These are phyloP conservation scores for Pythium aphanidermatum DNA, from an alignment of 352 stramenopile species.

Conservation along the genomic window DNA sequence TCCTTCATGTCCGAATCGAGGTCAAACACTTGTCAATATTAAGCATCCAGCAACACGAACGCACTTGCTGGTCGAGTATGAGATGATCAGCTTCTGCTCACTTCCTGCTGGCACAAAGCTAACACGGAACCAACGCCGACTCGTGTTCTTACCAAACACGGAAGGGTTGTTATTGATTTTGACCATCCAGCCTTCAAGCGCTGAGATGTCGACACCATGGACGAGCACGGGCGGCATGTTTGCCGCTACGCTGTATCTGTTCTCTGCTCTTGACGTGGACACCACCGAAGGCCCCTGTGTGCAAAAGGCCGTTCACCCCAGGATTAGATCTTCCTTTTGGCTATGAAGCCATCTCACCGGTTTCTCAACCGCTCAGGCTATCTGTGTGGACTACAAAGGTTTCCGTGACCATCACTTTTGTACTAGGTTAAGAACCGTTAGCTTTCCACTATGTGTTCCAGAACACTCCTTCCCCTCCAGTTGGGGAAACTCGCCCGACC, in stretches of 20 bases:
- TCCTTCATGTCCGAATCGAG: slow-evolving; percentile 21
- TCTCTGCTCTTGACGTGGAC: neutral
- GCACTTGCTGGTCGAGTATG: slow-evolving; percentile 79
- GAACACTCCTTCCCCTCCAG: neutral
- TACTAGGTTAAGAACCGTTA: neutral
- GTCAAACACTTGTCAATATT: neutral
- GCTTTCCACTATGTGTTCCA: neutral
- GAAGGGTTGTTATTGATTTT: slow-evolving; percentile 85
- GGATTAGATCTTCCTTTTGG: too few relatives aligned
- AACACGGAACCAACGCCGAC: slow-evolving; percentile 74
- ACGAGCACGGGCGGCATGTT: slow-evolving; percentile 26
- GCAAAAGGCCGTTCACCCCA: neutral
- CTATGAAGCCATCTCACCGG: neutral
- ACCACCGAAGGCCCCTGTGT: neutral
- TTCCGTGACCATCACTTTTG: too few relatives aligned
- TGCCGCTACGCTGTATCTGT: neutral
- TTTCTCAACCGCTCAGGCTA: neutral
- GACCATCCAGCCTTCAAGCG: slow-evolving; percentile 79
- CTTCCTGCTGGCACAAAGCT: slow-evolving; percentile 37
- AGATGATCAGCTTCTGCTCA: slow-evolving; percentile 66
- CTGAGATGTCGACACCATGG: slow-evolving; percentile 77
- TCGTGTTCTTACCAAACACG: slow-evolving; percentile 72
- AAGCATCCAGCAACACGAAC: neutral
- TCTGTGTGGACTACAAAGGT: neutral
- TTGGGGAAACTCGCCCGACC: neutral